These are phyloP conservation scores for Neofusicoccum sp. DNA, from an alignment of 2,329 filamentous ascomycete genomes.

Conservation along the genomic window DNA sequence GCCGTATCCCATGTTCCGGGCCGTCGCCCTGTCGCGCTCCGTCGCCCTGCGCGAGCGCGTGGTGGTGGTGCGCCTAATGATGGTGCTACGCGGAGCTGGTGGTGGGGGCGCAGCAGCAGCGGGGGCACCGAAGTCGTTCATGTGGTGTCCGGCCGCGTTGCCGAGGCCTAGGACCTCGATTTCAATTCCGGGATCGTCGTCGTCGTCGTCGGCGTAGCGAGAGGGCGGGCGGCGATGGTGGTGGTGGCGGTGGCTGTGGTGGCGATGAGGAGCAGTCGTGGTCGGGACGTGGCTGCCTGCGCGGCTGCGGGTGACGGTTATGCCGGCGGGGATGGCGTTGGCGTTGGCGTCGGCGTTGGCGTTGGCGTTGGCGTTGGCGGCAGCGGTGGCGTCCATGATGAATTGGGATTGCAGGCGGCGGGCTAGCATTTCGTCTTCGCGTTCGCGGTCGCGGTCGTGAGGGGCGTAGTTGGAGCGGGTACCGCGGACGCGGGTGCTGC, in stretches of 20 bases:
- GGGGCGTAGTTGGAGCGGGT: conserved; percentile 31
- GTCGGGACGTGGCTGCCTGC: conserved; percentile 35
- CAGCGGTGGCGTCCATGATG: conserved; percentile 30
- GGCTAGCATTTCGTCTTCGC: conserved; percentile 54
- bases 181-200: conserved; percentile 32
- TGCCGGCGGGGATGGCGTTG: too few species aligned
- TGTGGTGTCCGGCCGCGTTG: conserved; percentile 60
- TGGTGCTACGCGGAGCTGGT: conserved; percentile 23
- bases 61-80: conserved; percentile 23
- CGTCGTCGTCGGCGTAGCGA: neutral
- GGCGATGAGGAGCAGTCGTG: conserved; percentile 1
- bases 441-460: conserved; percentile 50
- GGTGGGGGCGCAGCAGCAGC: conserved; percentile 32
- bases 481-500: conserved; percentile 30
- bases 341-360: too few species aligned
- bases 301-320: conserved; percentile 15
- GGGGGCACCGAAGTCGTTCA: conserved; percentile 59
- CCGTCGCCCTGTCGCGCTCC: conserved; percentile 2
- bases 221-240: neutral
- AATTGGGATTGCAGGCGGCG: conserved; percentile 54
- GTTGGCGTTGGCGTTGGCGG: too few species aligned
- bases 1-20: conserved; percentile 1
- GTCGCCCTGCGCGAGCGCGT: conserved; percentile 28
- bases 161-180: conserved; percentile 53
- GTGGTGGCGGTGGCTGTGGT: conserved; percentile 6